A percentile compares a stretch with the other conserved stretches of the same genome.
phyloP scores from a whole-genome alignment of 805 yeast genomes.

The Candida dajiaensis region DNA sequence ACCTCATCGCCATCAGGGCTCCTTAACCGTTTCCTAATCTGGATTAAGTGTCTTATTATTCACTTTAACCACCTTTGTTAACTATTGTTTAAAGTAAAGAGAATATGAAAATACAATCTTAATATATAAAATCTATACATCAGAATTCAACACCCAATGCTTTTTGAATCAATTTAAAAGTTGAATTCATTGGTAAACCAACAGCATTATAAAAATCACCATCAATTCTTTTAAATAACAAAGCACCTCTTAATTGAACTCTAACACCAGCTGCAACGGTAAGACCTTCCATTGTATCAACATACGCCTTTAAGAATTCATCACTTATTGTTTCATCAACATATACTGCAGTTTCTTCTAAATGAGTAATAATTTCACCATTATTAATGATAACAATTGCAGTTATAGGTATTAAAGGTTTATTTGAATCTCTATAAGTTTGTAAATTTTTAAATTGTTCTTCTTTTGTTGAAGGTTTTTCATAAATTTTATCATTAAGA shows the following conservation, averaged over 20 bases:
- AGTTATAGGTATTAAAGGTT: slow-evolving; percentile 46
- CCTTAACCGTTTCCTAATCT: slow-evolving; percentile 3
- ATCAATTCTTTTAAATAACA: slow-evolving; percentile 51
- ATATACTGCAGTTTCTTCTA: slow-evolving; percentile 36
- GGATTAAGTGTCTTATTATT: not conserved
- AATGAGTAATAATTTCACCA: slow-evolving; percentile 22
- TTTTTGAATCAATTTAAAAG: slow-evolving; percentile 40
- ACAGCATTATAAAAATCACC: slow-evolving; percentile 89
- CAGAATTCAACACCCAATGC: not conserved
- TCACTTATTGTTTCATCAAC: slow-evolving; percentile 43
- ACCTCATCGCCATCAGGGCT: slow-evolving; percentile 14
- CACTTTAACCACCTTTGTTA: too few relatives aligned
- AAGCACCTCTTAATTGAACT: slow-evolving; percentile 68
- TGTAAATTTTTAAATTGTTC: slow-evolving; percentile 47
- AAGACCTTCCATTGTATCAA: slow-evolving; percentile 64
- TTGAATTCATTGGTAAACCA: slow-evolving; percentile 70
- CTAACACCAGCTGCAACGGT: slow-evolving; percentile 92
- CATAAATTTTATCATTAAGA: slow-evolving; percentile 55
- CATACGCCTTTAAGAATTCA: slow-evolving; percentile 55
- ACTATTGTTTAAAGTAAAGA: too few relatives aligned
- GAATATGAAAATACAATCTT: too few relatives aligned
- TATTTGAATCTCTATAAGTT: slow-evolving; percentile 36
- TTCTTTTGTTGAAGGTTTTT: slow-evolving; percentile 64
- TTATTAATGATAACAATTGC: slow-evolving; percentile 42
- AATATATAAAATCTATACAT: too few relatives aligned